Percentiles rank a stretch among this genome's conserved stretches.
Conservation (phyloP, 2,329 filamentous ascomycete species). For the Amauroascus verrucosus region DNA sequence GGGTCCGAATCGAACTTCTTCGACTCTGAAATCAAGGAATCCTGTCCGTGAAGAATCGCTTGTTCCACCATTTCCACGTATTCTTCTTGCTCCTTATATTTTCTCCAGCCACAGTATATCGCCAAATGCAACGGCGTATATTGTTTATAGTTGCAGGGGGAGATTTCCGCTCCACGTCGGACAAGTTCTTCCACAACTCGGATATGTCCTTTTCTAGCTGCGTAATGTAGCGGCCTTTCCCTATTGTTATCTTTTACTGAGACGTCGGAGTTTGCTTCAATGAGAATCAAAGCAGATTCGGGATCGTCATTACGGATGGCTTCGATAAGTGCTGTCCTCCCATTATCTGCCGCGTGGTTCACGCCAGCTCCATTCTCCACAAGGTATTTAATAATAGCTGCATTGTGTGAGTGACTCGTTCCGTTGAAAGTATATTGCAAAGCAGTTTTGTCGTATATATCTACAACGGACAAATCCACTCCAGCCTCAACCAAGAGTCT, state of each 20-base stretch:
- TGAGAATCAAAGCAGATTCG: not conserved
- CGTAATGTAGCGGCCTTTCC: not conserved
- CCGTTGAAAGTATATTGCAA: not conserved
- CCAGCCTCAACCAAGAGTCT: conserved; percentile 5
- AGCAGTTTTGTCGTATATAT: not conserved
- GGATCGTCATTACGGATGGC: not conserved
- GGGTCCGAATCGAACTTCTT: not conserved
- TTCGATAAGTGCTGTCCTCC: not conserved
- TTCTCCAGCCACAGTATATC: not conserved
- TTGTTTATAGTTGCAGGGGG: not conserved
- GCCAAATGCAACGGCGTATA: conserved; percentile 5
- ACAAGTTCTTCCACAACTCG: not conserved
- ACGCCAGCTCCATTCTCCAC: not conserved
- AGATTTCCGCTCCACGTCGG: conserved; percentile 1
- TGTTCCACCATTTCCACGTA: not conserved
- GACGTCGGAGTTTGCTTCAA: conserved; percentile 1
- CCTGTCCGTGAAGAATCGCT: not conserved
- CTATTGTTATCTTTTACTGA: not conserved
- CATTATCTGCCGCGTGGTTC: not conserved
- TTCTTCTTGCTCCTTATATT: not conserved
- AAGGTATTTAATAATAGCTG: not conserved
- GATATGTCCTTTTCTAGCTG: not conserved
- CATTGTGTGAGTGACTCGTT: not conserved
- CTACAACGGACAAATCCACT: not conserved
- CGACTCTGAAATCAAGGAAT: not conserved